These are phyloP conservation scores for Theileria annulata DNA, from an alignment of 169 alveolate genomes.

Conservation along the genomic window DNA sequence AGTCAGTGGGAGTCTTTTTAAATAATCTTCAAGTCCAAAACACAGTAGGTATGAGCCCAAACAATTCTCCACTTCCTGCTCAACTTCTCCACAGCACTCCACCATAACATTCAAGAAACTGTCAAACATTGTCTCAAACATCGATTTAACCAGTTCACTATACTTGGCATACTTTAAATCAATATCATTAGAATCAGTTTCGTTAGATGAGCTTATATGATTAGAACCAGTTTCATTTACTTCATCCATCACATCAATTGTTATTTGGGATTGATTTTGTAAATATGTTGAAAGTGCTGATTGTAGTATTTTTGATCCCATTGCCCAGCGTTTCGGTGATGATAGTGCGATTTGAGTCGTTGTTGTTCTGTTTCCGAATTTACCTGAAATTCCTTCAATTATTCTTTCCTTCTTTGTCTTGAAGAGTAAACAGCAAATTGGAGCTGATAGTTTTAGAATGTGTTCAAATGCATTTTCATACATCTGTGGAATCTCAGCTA, in stretches of 20 bases:
- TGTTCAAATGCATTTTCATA: slow-evolving; percentile 41
- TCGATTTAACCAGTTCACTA: background rate
- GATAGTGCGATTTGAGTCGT: slow-evolving; percentile 36
- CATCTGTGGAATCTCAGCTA: slow-evolving; percentile 8
- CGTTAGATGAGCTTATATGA: background rate
- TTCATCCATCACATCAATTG: background rate
- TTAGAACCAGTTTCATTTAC: background rate
- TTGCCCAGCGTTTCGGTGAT: slow-evolving; percentile 37
- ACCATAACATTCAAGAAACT: slow-evolving; percentile 32
- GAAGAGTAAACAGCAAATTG: slow-evolving; percentile 40
- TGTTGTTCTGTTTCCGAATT: slow-evolving; percentile 2
- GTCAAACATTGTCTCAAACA: slow-evolving; percentile 35
- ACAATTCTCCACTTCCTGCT: slow-evolving; percentile 61
- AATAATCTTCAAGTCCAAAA: slow-evolving; percentile 60
- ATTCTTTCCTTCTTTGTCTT: slow-evolving; percentile 56
- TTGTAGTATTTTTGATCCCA: slow-evolving; percentile 48
- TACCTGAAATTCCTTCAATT: slow-evolving; percentile 39
- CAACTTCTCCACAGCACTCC: slow-evolving; percentile 49
- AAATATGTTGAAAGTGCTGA: slow-evolving; percentile 25
- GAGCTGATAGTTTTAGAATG: slow-evolving; percentile 43
- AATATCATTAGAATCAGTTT: background rate
- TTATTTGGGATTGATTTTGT: background rate
- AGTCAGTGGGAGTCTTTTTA: slow-evolving; percentile 39
- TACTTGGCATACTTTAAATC: background rate
- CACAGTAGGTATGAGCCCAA: slow-evolving; percentile 37